Conservation (phyloP, 2,329 filamentous ascomycete genomes). For the Stachybotrys chlorohalonatus region DNA sequence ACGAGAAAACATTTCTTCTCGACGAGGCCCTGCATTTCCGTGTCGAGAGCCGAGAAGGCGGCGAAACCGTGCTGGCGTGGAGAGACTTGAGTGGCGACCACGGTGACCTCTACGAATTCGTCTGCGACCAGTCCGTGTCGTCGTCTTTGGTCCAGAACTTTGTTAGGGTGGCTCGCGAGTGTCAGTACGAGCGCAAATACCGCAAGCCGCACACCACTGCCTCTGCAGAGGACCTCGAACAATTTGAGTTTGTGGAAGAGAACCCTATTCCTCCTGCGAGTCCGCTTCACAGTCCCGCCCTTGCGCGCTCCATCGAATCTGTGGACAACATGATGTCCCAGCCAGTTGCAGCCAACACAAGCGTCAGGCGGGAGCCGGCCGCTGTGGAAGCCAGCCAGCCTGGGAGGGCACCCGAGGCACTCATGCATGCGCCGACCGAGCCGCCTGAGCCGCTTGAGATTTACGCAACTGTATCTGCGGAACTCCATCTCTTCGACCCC, state of each 20-base stretch:
- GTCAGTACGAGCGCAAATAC: slow-evolving; percentile 96
- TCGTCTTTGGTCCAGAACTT: slow-evolving; percentile 70
- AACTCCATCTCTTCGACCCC: slow-evolving; percentile 92
- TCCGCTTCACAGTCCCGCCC: slow-evolving; percentile 49
- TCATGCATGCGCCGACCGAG: slow-evolving; percentile 10
- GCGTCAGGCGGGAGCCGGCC: slow-evolving; percentile 32
- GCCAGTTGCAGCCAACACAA: slow-evolving; percentile 35
- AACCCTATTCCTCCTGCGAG: slow-evolving; percentile 57
- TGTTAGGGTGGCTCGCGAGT: slow-evolving; percentile 75
- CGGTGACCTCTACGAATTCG: slow-evolving; percentile 95
- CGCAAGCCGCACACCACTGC: slow-evolving; percentile 71
- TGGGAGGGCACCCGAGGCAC: slow-evolving; percentile 14
- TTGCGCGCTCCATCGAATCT: slow-evolving; percentile 45
- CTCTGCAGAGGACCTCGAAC: slow-evolving; percentile 67
- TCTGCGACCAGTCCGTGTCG: slow-evolving; percentile 71
- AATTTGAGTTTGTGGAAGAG: slow-evolving; percentile 69
- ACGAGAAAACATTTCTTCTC: slow-evolving; percentile 96
- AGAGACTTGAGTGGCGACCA: slow-evolving; percentile 87
- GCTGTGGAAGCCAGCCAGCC: slow-evolving; percentile 12
- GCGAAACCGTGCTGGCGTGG: slow-evolving; percentile 87
- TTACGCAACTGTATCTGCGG: slow-evolving; percentile 65
- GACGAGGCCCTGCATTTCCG: slow-evolving; percentile 86
- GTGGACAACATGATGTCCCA: slow-evolving; percentile 47
- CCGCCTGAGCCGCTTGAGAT: slow-evolving; percentile 64
- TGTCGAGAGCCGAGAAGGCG: slow-evolving; percentile 68